Conservation (phyloP, 345 rosid species). For the Mallotus nudiflorus region DNA sequence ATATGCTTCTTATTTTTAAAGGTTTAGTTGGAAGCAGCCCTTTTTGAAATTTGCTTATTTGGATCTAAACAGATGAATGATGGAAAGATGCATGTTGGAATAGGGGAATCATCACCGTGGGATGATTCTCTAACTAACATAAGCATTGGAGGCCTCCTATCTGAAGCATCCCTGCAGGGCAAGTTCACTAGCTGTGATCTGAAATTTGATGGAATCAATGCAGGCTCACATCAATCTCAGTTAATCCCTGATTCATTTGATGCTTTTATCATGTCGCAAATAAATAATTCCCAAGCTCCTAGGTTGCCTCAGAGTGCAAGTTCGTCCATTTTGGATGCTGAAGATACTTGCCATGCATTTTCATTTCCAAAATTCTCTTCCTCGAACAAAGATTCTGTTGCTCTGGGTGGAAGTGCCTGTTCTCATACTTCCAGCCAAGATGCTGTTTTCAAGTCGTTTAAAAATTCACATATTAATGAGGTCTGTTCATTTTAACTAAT, state of each 20-base stretch:
- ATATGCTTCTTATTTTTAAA: no score
- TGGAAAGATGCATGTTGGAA: constrained; percentile 29
- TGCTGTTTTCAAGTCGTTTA: constrained; percentile 28
- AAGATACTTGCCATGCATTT: constrained; percentile 92
- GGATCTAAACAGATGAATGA: constrained; percentile 44
- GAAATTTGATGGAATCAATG: constrained; percentile 37
- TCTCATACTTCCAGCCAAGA: constrained; percentile 30
- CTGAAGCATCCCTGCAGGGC: constrained; percentile 77
- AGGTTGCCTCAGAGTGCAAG: constrained; percentile 33
- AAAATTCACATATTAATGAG: constrained; percentile 32
- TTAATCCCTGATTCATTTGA: constrained; percentile 69
- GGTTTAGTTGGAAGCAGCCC: background rate
- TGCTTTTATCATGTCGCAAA: constrained; percentile 57
- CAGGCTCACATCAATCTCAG: constrained; percentile 47
- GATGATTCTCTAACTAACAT: constrained; percentile 60
- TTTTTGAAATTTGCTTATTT: constrained; percentile 26
- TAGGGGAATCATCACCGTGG: constrained; percentile 52
- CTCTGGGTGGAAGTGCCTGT: constrained; percentile 32
- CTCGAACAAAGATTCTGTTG: constrained; percentile 29
- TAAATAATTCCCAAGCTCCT: constrained; percentile 39
- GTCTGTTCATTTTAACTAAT: constrained; percentile 33
- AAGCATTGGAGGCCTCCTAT: constrained; percentile 81
- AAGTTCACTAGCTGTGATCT: constrained; percentile 25
- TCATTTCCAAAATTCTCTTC: constrained; percentile 50
- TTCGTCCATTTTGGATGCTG: constrained; percentile 86